phyloP scores from a whole-genome alignment of 1,284 basidiomycete species.

The Sporisorium scitamineum region DNA sequence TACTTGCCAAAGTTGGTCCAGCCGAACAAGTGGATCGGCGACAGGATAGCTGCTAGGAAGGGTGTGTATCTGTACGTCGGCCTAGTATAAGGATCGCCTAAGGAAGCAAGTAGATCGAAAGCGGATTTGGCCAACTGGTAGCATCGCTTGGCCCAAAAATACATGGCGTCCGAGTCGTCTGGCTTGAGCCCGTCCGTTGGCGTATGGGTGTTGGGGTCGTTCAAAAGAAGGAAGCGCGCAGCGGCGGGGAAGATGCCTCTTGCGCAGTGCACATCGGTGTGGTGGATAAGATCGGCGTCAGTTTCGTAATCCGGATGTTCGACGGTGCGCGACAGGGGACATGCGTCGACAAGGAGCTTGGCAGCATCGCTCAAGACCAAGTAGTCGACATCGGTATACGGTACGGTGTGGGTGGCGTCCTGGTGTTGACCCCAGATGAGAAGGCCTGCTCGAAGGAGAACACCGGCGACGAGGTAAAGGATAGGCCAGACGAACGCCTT shows the following conservation, averaged over 20 bases:
- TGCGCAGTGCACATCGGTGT: slow-evolving; percentile 53
- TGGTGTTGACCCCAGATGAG: slow-evolving; percentile 90
- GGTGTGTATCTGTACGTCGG: slow-evolving; percentile 98
- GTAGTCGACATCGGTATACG: slow-evolving; percentile 98
- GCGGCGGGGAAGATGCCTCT: slow-evolving; percentile 55
- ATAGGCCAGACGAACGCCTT: slow-evolving; percentile 27
- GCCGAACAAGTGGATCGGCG: slow-evolving; percentile 78
- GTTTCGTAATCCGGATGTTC: slow-evolving; percentile 35
- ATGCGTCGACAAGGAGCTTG: slow-evolving; percentile 45
- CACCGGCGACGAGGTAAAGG: slow-evolving; percentile 71
- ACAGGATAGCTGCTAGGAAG: slow-evolving; percentile 82
- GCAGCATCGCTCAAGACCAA: slow-evolving; percentile 93
- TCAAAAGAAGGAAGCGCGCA: slow-evolving; percentile 73
- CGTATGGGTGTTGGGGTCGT: slow-evolving; percentile 49
- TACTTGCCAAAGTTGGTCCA: slow-evolving; percentile 77
- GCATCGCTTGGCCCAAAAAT: slow-evolving; percentile 31
- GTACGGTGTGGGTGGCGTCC: slow-evolving; percentile 82
- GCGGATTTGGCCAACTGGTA: slow-evolving; percentile 50
- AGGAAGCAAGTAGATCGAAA: slow-evolving; percentile 52
- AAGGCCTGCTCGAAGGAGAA: slow-evolving; percentile 77
- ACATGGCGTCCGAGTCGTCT: slow-evolving; percentile 42
- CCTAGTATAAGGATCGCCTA: slow-evolving; percentile 85
- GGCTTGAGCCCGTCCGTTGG: slow-evolving; percentile 33
- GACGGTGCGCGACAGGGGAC: slow-evolving; percentile 54
- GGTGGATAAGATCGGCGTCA: slow-evolving; percentile 52